phyloP scores from a whole-genome alignment of 495 filamentous ascomycete genomes.

The Schizothecium vesticola region DNA sequence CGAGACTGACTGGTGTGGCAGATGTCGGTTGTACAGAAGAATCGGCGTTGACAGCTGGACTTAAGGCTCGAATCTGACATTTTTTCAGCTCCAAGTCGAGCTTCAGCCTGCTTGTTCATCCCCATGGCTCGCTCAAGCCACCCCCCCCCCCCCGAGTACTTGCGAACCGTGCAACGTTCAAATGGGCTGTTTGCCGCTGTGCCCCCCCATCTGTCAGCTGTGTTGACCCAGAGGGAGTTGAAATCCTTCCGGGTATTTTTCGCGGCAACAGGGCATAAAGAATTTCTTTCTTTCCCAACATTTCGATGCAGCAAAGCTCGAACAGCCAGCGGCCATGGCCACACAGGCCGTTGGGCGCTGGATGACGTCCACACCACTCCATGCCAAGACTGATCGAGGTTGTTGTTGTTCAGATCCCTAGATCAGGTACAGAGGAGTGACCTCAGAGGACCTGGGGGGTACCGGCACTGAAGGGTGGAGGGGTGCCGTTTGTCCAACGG shows the following conservation, averaged over 20 bases:
- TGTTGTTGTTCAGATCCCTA: background rate
- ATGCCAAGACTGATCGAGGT: background rate
- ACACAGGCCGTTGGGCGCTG: background rate
- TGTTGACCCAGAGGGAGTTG: background rate
- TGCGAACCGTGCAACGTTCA: background rate
- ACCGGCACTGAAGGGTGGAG: background rate
- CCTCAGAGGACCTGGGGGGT: background rate
- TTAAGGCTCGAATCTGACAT: background rate
- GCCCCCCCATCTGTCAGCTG: background rate
- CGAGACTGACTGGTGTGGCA: background rate
- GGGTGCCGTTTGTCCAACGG: background rate
- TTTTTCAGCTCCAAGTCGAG: conserved; percentile 3
- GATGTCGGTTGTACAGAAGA: conserved; percentile 1
- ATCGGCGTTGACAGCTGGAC: background rate
- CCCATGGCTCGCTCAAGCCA: background rate
- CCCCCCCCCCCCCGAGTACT: background rate
- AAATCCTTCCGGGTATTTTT: background rate
- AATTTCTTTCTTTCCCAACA: background rate
- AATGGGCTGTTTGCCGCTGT: background rate
- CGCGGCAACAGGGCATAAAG: conserved; percentile 1
- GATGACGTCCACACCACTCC: background rate
- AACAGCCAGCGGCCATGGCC: background rate
- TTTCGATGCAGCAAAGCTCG: conserved; percentile 5
- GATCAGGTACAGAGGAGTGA: background rate
- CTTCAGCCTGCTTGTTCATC: conserved; percentile 1